phyloP scores from a whole-genome alignment of 2,329 filamentous ascomycete genomes.

The Diaporthe citrichinensis region DNA sequence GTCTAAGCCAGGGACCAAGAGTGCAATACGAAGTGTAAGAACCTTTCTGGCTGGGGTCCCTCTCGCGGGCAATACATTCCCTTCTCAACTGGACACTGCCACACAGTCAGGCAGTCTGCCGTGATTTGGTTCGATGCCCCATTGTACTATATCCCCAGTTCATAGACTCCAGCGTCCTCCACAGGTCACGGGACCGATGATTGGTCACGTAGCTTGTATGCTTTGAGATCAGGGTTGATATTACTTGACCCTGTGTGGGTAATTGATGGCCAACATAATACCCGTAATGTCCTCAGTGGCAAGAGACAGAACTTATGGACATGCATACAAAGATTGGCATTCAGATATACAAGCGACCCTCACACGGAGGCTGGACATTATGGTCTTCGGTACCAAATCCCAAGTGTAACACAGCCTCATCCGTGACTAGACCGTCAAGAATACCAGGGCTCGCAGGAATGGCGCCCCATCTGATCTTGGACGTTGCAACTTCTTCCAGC shows the following conservation, averaged over 20 bases:
- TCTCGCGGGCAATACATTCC: too few relatives aligned
- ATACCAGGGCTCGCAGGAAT: neutral
- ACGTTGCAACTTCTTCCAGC: neutral
- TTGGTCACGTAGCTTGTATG: neutral
- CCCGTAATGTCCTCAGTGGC: too few relatives aligned
- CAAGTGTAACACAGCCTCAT: neutral
- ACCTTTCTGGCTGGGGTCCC: neutral
- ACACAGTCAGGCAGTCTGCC: neutral
- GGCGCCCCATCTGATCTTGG: constrained; percentile 14
- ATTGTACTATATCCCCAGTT: neutral
- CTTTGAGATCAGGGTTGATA: neutral
- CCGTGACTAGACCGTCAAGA: neutral
- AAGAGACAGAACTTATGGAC: too few relatives aligned
- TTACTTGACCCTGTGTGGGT: too few relatives aligned
- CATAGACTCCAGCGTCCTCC: neutral
- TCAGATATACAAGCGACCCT: neutral
- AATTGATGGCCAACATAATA: too few relatives aligned
- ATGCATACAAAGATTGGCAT: neutral
- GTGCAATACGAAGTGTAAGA: neutral
- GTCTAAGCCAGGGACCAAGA: neutral
- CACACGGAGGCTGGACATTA: neutral
- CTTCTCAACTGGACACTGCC: neutral
- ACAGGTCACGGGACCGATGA: neutral
- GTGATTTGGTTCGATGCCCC: neutral
- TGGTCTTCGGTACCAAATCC: neutral